Evolutionary conservation across 2,329 filamentous ascomycete species (phyloP).

Genomic region (Aspergillus thermomutatus): DNA sequence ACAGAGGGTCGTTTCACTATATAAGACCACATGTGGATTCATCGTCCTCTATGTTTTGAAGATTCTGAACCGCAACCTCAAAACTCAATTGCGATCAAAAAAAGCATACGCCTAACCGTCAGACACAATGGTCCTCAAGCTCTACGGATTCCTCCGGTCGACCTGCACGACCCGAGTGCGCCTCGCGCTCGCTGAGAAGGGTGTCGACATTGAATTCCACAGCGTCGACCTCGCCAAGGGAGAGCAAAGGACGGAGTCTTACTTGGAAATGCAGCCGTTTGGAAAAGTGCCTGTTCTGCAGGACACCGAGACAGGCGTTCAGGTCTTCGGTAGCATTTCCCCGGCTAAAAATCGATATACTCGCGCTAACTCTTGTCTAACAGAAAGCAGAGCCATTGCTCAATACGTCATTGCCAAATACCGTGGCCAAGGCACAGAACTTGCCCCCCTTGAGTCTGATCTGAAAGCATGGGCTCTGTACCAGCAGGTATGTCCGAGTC

Average conservation of each 20-base stretch:
- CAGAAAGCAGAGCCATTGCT: slow-evolving; percentile 32
- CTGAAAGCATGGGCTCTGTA: slow-evolving; percentile 21
- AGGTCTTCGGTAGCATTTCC: slow-evolving; percentile 8
- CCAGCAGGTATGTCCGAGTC: slow-evolving; percentile 18
- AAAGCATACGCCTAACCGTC: too few species aligned
- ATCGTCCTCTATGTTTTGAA: too few species aligned
- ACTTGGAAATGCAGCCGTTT: slow-evolving; percentile 30
- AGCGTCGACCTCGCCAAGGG: slow-evolving; percentile 19
- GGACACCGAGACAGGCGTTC: slow-evolving; percentile 30
- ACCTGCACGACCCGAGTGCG: slow-evolving; percentile 25
- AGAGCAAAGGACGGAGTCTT: slow-evolving; percentile 26
- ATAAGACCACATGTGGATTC: too few species aligned
- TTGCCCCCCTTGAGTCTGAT: slow-evolving; percentile 11
- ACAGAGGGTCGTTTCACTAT: too few species aligned
- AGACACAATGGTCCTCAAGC: slow-evolving; percentile 28
- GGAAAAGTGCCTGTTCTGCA: slow-evolving; percentile 35
- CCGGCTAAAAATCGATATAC: background rate
- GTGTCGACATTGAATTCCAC: slow-evolving; percentile 25
- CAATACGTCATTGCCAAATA: slow-evolving; percentile 27
- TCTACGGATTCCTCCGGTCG: slow-evolving; percentile 25
- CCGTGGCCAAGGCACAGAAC: slow-evolving; percentile 10
- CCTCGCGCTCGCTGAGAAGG: slow-evolving; percentile 27
- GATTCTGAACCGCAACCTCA: too few species aligned
- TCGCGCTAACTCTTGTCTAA: background rate
- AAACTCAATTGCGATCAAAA: too few species aligned